These are phyloP conservation scores for Panicum hallii DNA, from an alignment of 202 grass and related monocot species.

Conservation along the genomic window DNA sequence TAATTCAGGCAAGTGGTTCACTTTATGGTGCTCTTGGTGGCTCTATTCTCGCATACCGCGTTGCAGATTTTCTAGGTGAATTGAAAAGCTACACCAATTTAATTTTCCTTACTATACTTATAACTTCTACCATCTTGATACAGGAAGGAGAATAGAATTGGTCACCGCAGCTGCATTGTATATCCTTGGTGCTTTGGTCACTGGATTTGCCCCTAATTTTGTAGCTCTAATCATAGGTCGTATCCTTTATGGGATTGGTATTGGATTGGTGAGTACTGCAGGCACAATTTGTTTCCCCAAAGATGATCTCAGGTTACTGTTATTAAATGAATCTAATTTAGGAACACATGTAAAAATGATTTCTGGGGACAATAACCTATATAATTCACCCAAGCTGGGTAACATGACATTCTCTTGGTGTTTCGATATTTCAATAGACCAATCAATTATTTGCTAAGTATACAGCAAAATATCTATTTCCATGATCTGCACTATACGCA, in stretches of 20 bases:
- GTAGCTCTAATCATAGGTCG: slow-evolving; percentile 73
- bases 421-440: too few relatives aligned
- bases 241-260: slow-evolving; percentile 76
- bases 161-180: slow-evolving; percentile 74
- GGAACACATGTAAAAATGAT: background rate
- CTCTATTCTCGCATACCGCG: slow-evolving; percentile 72
- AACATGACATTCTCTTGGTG: background rate
- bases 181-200: slow-evolving; percentile 75
- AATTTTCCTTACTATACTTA: slow-evolving; percentile 5
- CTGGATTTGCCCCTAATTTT: slow-evolving; percentile 75
- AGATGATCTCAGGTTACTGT: background rate
- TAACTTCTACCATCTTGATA: slow-evolving; percentile 47
- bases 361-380: slow-evolving; percentile 4
- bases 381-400: background rate
- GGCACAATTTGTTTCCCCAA: background rate
- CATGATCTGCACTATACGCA: too few relatives aligned
- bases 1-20: slow-evolving; percentile 83
- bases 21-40: slow-evolving; percentile 95
- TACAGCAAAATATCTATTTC: too few relatives aligned
- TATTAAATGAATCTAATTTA: slow-evolving; percentile 18
- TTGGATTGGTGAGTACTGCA: slow-evolving; percentile 77
- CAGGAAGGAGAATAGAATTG: slow-evolving; percentile 92
- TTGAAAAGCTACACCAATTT: background rate
- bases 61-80: slow-evolving; percentile 82
- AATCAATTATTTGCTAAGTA: too few relatives aligned